Evolutionary conservation across 371 early-diverging fungal genomes (phyloP), one percentile per base, ranked within the genome.

Genomic region (Mucor racemosus): DNA sequence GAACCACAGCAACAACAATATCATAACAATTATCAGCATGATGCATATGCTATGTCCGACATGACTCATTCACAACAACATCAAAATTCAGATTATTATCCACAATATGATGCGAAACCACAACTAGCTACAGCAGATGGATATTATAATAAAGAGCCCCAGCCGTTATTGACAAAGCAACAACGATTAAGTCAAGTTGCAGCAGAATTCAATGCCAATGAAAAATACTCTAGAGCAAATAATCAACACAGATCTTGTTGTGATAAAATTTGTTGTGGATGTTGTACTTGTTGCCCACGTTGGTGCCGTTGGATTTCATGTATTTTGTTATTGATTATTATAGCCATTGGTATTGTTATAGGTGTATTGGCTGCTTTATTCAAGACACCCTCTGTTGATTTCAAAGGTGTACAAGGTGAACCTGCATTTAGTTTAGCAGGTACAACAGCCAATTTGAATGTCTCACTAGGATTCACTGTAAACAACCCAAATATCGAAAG

Each of bases 401-500:
- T 79, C 17, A 74, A 66, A 19, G 82, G 82, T 0, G 60, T 79
- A 13, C 63, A 76, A 40, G 73, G 75, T 9, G 61, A 69, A 36
- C 81, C 78, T 0, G 57, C 38, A 1, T 78, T 77, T 41, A 66
- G 54, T 34, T n/a, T 72, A 38, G 38, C 55, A 10, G 76, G 74
- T 5, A 65, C 70, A 0, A 67, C 64, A 5, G 57, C 69, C 14
- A 68, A 68, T 58, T 60, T 83, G 31, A 78, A 69, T 58, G 65
- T 76, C 21, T 59, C 67, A 1, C 58, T 83, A 21, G 65, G 73
- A 34, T 85, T 88, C 48, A 59, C 72, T 7, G 86, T 88, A 33
- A 65, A 75, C 40, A 88, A 88, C 64, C 85, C 86, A 31, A 88
- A 88, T 64, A 81, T 85, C 36, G 74, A 82, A 65, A 75, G 84